Base-by-base conservation (phyloP, 2,329 filamentous ascomycete species). In the Albifimbria verrucaria region DNA sequence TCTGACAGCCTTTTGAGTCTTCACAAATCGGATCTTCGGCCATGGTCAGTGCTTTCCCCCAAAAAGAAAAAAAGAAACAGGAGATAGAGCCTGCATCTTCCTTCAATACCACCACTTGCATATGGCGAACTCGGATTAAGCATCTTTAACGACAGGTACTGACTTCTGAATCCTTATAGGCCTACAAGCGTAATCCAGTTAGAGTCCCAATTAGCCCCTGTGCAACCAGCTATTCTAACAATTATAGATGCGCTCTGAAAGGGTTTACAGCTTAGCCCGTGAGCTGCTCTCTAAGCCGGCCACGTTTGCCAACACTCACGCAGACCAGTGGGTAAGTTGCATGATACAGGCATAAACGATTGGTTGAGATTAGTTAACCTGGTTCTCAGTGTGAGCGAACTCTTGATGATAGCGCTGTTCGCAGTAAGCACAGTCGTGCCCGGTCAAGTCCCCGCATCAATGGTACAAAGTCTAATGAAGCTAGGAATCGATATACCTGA, bases 391-490 rank as follows among this genome's bases (percentile, higher is more conserved):
- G 5, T 5, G 89, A 93, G 72, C 78, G 90, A 43, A 86, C 87
- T 1, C 79, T 96, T 32, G 90, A 94, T 62, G 90, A 94, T 74
- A 83, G 78, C 52, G 88, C 88, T 11, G 86, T 90, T 64, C 80
- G 86, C 60, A 72, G 83, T 53, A 77, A 58, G 54, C 39, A 24
- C 23, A 48, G 39, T 43, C 39, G 15, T 32, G 7, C 26, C 15
- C 26, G 26, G 7, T 79, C 52, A 68, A 72, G 18, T 43, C 39
- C 26, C 11, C 49, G 43, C 11, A 41, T 47, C 10, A 51, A 21
- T 41, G 52, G 25, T 49, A 10, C 39, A 26, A 44, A 53, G 28
- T n/a, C 24, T 44, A 21, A 52, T 44, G 66, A 76, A 52, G 83
- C 84, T 15, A 87, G 73, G 84, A 44, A 86, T 87, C 52, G 76